Evolutionary conservation across 1,284 basidiomycete genomes (phyloP), one percentile per base, ranked within the genome.

Genomic region (Apiotrichum brassicae): DNA sequence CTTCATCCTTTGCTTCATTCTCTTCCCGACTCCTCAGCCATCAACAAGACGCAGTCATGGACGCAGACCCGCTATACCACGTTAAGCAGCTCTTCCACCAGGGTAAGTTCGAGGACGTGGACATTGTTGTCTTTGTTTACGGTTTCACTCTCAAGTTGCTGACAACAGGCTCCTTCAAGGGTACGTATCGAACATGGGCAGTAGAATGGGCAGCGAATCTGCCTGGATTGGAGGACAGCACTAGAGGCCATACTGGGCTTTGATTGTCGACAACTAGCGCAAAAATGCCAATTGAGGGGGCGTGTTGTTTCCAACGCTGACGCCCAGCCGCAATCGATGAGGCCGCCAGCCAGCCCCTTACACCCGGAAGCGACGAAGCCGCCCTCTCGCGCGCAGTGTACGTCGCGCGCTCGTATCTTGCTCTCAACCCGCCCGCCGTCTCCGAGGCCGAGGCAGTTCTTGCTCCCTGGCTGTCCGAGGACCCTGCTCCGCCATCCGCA

Each of bases 61-160:
- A 85, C 54, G 85, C 85, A n/a, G 81, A 85, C 49, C 81, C 87
- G 50, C 76, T 91, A 19, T 91, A 87, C 72, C 81, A 86, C 69
- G 76, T 87, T 68, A 88, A 87, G 71, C 86, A 89, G 62, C 85
- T 88, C 55, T 92, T 91, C 70, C 80, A 83, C 50, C 81, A 90
- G 24, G 84, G 86, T 84, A 65, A 55, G 71, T 61, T 14, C 18
- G 3, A 18, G 14, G 33, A 14, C 8, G 8, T 44, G 49, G 7
- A 37, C 13, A 19, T 20, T n/a, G 9, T 22, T 20, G 14, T 28
- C 38, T 35, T 32, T 30, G 8, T 14, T 30, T 7, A 30, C 28
- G 14, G 28, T n/a, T n/a, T n/a, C n/a, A n/a, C n/a, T n/a, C 8
- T 13, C 2, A 14, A 33, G 13, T 23, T 42, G 39, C 60, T 60